phyloP scores from a whole-genome alignment of 305 asterid genomes.

The Withania somnifera region DNA sequence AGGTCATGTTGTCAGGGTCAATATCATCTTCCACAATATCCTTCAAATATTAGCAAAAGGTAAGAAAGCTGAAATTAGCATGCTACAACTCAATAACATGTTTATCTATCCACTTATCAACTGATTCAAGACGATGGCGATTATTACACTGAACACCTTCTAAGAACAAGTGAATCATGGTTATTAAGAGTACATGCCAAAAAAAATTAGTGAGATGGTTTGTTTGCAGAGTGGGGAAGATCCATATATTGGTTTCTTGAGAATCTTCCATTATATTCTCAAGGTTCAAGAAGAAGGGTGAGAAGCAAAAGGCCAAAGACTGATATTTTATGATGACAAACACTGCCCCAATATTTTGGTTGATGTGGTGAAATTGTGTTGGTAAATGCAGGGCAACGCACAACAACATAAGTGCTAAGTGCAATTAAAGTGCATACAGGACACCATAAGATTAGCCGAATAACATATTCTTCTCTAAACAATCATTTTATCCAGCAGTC shows the following conservation, averaged over 20 bases:
- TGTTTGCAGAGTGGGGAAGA: neutral
- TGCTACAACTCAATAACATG: neutral
- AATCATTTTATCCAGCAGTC: neutral
- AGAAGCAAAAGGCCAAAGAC: neutral
- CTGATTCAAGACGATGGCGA: neutral
- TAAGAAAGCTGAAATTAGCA: neutral
- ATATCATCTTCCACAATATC: slow-evolving; percentile 58
- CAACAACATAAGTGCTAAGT: neutral
- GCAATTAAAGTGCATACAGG: neutral
- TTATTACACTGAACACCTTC: neutral
- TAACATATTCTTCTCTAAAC: neutral
- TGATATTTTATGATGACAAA: neutral
- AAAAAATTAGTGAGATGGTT: neutral
- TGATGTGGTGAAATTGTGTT: too few species aligned
- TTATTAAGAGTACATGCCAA: neutral
- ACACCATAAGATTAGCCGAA: neutral
- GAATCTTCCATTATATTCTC: neutral
- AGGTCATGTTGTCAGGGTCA: slow-evolving; percentile 82
- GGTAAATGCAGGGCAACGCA: neutral
- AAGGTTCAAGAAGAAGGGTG: neutral
- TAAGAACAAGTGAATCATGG: neutral
- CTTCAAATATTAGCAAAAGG: slow-evolving; percentile 27
- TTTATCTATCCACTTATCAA: neutral
- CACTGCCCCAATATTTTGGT: neutral
- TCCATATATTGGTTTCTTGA: neutral